Percentiles rank a stretch among this genome's conserved stretches.
phyloP scores from a whole-genome alignment of 2,329 filamentous ascomycete species.

The Colletotrichum tamarilloi region DNA sequence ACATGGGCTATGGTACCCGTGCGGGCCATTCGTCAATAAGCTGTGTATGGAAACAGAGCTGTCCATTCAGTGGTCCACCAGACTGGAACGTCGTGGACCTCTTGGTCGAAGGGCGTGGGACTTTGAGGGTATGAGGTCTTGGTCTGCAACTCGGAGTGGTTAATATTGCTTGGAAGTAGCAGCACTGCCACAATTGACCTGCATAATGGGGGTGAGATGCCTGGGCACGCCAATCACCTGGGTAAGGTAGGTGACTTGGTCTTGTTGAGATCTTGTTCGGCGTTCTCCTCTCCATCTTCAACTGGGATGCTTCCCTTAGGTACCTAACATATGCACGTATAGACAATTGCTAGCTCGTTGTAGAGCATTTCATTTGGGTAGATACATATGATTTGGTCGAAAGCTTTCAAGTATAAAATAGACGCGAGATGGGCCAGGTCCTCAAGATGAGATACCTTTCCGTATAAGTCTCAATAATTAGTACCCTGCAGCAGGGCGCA shows the following conservation, averaged over 20 bases:
- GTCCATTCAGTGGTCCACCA: not conserved
- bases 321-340: no score
- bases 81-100: not conserved
- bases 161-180: conserved; percentile 14
- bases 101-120: not conserved
- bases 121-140: not conserved
- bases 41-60: not conserved
- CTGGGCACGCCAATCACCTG: not conserved
- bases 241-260: not conserved
- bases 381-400: not conserved
- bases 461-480: not conserved
- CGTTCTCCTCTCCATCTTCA: not conserved
- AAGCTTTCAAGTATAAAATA: not conserved
- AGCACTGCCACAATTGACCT: conserved; percentile 25
- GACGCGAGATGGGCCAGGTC: not conserved
- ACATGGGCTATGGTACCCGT: not conserved
- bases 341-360: no score
- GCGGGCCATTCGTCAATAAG: not conserved
- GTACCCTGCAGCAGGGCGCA: not conserved
- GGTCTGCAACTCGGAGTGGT: not conserved
- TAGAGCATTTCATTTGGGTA: not conserved
- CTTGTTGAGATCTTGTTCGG: not conserved
- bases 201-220: conserved; percentile 22
- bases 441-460: no score
- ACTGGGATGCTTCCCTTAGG: not conserved